Evolutionary conservation across 805 yeast species (phyloP).

Genomic region (Priceomyces castillae): DNA sequence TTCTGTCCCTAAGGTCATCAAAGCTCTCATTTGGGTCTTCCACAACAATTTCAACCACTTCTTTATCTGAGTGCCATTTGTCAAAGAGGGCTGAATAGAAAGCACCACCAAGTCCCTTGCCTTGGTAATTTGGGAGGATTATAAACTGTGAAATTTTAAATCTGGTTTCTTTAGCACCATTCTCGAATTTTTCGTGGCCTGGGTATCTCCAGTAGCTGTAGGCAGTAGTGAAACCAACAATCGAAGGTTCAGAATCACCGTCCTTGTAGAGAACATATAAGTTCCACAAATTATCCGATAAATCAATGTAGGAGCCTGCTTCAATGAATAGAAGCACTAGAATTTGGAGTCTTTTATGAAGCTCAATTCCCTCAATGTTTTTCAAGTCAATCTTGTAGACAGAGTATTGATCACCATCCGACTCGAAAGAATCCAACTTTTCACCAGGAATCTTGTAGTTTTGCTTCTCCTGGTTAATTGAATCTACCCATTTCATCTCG

Average conservation of each 20-base stretch:
- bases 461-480: constrained; percentile 47
- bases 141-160: constrained; percentile 86
- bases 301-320: constrained; percentile 88
- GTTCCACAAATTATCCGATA: constrained; percentile 76
- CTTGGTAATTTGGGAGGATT: constrained; percentile 81
- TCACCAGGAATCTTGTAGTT: constrained; percentile 43
- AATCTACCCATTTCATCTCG: constrained; percentile 66
- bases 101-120: constrained; percentile 64
- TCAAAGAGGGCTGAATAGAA: constrained; percentile 58
- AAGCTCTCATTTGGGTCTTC: constrained; percentile 94
- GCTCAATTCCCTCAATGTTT: constrained; percentile 42
- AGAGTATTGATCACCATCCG: constrained; percentile 41
- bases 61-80: constrained; percentile 51
- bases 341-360: constrained; percentile 72
- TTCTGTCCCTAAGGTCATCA: constrained; percentile 84
- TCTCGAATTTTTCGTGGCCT: constrained; percentile 52
- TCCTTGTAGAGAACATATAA: constrained; percentile 52
- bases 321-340: constrained; percentile 84
- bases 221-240: constrained; percentile 79
- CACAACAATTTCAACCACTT: constrained; percentile 71
- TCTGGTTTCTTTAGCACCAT: constrained; percentile 40
- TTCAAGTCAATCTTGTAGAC: constrained; percentile 51
- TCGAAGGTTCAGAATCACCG: constrained; percentile 30
- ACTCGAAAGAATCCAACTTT: constrained; percentile 26
- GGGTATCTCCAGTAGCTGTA: constrained; percentile 81